A percentile compares a stretch with the other conserved stretches of the same genome.
These are phyloP conservation scores for Chaetomiaceae sp. DNA, from an alignment of 2,329 filamentous ascomycete genomes.

Conservation along the genomic window DNA sequence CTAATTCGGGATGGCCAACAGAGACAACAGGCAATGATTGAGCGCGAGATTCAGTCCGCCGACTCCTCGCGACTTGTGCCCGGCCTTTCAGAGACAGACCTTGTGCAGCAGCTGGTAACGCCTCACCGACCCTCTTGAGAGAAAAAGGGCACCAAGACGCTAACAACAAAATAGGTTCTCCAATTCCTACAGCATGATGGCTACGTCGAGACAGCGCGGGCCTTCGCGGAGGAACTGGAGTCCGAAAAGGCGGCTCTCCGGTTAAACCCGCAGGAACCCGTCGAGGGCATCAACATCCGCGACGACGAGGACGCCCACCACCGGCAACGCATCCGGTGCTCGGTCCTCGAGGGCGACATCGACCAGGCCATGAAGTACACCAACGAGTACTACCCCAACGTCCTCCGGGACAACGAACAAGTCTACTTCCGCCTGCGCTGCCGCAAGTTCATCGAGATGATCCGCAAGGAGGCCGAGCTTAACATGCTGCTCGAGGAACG, in stretches of 20 bases:
- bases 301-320: conserved; percentile 85
- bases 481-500: conserved; percentile 43
- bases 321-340: conserved; percentile 83
- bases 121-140: not conserved
- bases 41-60: conserved; percentile 33
- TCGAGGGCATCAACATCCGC: conserved; percentile 60
- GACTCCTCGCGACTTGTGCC: conserved; percentile 57
- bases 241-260: conserved; percentile 67
- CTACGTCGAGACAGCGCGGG: conserved; percentile 86
- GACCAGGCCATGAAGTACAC: conserved; percentile 84
- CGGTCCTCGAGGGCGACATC: conserved; percentile 87
- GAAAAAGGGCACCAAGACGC: not conserved
- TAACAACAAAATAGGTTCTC: conserved; percentile 45
- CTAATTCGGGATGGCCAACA: conserved; percentile 16
- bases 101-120: conserved; percentile 74
- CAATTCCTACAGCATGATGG: conserved; percentile 94
- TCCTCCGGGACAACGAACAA: conserved; percentile 73
- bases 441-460: conserved; percentile 94
- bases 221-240: conserved; percentile 78
- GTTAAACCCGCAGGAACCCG: conserved; percentile 48
- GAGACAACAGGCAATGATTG: conserved; percentile 37
- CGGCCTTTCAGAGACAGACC: conserved; percentile 64
- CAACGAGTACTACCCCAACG: conserved; percentile 70
- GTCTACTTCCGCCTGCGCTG: conserved; percentile 86
- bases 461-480: conserved; percentile 67